A percentile compares a stretch with the other conserved stretches of the same genome.
Conservation (phyloP, 805 yeast genomes). For the Millerozyma acaciae region DNA sequence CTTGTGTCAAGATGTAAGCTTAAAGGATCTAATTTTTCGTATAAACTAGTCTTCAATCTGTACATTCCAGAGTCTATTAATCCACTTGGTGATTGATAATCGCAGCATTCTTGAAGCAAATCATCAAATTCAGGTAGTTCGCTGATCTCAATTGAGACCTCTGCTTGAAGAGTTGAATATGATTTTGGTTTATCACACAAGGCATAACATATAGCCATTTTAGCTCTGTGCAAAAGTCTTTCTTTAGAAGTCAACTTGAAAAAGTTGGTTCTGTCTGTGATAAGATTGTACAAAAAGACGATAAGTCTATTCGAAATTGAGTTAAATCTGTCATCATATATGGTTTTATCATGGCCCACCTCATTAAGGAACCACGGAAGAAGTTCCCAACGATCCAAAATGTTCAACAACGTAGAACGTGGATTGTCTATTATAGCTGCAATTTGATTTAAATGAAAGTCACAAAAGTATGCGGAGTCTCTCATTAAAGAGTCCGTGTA, state of each 20-base stretch:
- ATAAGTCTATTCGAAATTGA: slow-evolving; percentile 42
- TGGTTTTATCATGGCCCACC: slow-evolving; percentile 27
- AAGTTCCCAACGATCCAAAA: slow-evolving; percentile 57
- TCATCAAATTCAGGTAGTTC: slow-evolving; percentile 42
- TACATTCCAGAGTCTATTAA: slow-evolving; percentile 60
- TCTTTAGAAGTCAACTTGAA: slow-evolving; percentile 19
- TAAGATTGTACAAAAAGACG: slow-evolving; percentile 40
- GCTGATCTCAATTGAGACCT: slow-evolving; percentile 23
- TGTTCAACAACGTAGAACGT: slow-evolving; percentile 28
- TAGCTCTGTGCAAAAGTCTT: slow-evolving; percentile 25
- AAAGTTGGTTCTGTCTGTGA: slow-evolving; percentile 36
- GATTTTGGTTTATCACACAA: slow-evolving; percentile 51
- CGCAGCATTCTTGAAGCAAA: slow-evolving; percentile 59
- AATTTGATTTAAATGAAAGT: slow-evolving; percentile 44
- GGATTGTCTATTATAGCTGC: slow-evolving; percentile 39
- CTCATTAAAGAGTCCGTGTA: slow-evolving; percentile 43
- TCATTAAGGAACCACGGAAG: slow-evolving; percentile 44
- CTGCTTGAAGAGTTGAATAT: slow-evolving; percentile 44
- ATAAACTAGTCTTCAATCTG: slow-evolving; percentile 55
- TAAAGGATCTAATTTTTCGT: slow-evolving; percentile 60
- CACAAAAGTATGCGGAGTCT: slow-evolving; percentile 40
- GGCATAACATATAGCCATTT: slow-evolving; percentile 44
- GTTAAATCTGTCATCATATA: slow-evolving; percentile 47
- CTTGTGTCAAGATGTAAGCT: slow-evolving; percentile 43
- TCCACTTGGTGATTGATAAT: slow-evolving; percentile 58